Conservation (phyloP, 2,329 filamentous ascomycete species). For the Aspergillus pseudotamarii region DNA sequence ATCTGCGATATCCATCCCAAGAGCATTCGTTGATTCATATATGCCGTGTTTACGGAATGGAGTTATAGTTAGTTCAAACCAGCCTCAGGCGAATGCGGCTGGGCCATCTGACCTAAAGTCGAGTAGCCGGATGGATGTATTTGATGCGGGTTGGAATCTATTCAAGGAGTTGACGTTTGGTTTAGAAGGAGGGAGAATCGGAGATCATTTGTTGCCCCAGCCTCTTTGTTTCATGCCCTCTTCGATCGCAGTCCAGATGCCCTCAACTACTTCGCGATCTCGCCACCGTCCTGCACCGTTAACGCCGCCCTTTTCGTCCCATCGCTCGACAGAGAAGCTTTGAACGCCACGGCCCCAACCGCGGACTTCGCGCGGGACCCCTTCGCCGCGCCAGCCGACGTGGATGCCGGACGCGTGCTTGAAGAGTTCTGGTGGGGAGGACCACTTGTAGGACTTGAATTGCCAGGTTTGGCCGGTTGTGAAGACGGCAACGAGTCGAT, state of each 20-base stretch:
- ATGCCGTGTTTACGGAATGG: background rate
- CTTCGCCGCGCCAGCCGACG: conserved; percentile 87
- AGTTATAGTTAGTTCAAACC: background rate
- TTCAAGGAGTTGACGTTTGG: background rate
- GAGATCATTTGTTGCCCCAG: conserved; percentile 57
- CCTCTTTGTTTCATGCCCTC: conserved; percentile 81
- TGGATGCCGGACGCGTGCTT: conserved; percentile 84
- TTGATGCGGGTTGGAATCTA: background rate
- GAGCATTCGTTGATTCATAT: background rate
- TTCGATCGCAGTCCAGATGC: conserved; percentile 89
- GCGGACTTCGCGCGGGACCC: conserved; percentile 73
- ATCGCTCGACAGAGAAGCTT: conserved; percentile 80
- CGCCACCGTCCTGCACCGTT: conserved; percentile 64
- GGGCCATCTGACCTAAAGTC: background rate
- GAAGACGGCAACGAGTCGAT: conserved; percentile 91
- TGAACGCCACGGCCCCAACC: conserved; percentile 85
- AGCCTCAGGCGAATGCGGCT: background rate
- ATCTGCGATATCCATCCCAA: background rate
- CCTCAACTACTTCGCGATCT: conserved; percentile 89
- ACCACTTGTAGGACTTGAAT: conserved; percentile 98
- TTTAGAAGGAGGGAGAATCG: background rate
- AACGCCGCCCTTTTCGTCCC: conserved; percentile 56
- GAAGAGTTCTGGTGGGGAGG: conserved; percentile 84
- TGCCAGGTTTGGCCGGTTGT: conserved; percentile 98
- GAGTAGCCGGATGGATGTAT: background rate